Evolutionary conservation across 306 rosid species (phyloP), one percentile per base, ranked within the genome.

Genomic region (Calophaca sinica): DNA sequence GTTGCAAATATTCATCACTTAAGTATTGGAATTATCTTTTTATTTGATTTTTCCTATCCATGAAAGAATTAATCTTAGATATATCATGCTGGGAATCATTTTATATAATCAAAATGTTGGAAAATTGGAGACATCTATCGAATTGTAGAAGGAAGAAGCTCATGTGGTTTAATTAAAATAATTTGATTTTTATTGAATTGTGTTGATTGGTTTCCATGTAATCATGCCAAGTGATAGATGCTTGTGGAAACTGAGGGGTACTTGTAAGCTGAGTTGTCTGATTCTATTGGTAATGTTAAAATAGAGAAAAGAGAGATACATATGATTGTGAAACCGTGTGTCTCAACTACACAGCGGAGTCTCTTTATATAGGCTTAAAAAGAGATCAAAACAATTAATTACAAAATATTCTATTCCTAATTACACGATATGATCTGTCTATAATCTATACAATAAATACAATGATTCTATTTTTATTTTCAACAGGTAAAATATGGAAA

Each of bases 11-110:
- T 39, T 67, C 46, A 65, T 62, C 66, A 28, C 28, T 32, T 6
- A 75, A 29, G 68, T 51, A 32, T 32, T 44, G 15, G 68, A 53
- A n/a, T 76, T 70, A 35, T 44, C 57, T 48, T 62, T 32, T 28
- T 61, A 68, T 60, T 29, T 60, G 7, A 60, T 20, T 59, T 58
- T 77, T 20, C 41, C 26, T 58, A 53, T 31, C 63, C 63, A 35
- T 49, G 15, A 51, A 6, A 7, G 28, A 20, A 44, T 55, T 38
- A 20, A 28, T 58, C 31, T 55, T 76, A 45, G 59, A 32, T 32
- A 4, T 15, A 20, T 49, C 71, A 5, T 51, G 2, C 15, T 69
- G 10, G 62, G 62, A 69, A 52, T 69, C 15, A 44, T 52, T 42
- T 45, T 65, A 54, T 45, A 41, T 10, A 63, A 62, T 38, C 6